A percentile compares a stretch with the other conserved stretches of the same genome.
Evolutionary conservation across 1,139 yeast genomes (phyloP).

Genomic region (Protomyces arabidopsidicola): DNA sequence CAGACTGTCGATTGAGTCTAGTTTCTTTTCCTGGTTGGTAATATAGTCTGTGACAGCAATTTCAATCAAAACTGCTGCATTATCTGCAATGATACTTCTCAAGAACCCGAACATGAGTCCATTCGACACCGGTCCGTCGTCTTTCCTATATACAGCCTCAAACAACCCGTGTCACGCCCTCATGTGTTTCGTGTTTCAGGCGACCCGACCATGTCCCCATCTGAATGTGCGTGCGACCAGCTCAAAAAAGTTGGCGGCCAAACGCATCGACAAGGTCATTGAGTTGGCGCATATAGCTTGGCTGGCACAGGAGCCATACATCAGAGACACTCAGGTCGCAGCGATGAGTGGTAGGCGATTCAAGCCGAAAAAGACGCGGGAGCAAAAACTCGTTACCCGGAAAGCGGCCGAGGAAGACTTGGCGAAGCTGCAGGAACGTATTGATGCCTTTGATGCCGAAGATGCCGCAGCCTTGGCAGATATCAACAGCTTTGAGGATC

Average conservation of each 20-base stretch:
- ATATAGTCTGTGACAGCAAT: conserved; percentile 8
- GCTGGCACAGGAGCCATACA: too few species aligned
- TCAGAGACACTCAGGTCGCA: too few species aligned
- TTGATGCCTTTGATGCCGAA: conserved; percentile 31
- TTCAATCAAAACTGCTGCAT: background rate
- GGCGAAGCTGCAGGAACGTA: conserved; percentile 42
- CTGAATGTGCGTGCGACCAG: background rate
- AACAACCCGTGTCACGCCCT: background rate
- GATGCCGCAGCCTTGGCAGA: background rate
- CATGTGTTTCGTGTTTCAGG: background rate
- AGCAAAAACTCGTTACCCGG: conserved; percentile 27
- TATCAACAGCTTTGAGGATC: conserved; percentile 13
- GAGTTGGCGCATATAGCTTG: too few species aligned
- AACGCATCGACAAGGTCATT: background rate
- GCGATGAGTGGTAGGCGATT: background rate
- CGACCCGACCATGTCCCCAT: background rate
- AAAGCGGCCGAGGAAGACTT: conserved; percentile 48
- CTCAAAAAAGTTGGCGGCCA: background rate
- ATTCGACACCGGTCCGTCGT: too few species aligned
- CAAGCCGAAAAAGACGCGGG: conserved; percentile 20
- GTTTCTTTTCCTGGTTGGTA: background rate
- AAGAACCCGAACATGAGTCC: background rate
- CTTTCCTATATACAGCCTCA: background rate
- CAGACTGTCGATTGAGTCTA: background rate
- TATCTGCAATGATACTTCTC: background rate